Evolutionary conservation across 2,329 filamentous ascomycete species (phyloP), one percentile per base, ranked within the genome.

Genomic region (Alternaria alternata): DNA sequence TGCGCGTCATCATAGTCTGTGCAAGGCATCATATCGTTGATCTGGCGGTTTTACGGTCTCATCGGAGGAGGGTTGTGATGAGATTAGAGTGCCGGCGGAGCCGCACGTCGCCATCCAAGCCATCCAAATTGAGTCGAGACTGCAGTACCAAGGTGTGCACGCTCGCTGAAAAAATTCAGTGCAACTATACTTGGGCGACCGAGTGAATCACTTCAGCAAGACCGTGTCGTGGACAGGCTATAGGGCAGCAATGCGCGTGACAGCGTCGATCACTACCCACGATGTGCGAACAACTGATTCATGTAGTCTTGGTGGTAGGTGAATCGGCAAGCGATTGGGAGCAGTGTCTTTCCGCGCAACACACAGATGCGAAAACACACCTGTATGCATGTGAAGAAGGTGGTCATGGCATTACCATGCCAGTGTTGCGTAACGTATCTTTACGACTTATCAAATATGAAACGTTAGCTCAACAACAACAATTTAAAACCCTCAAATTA

Each of bases 31-130:
- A 16, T 49, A 34, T 49, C 12, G 12, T 24, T 42, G 39, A 63
- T 41, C 42, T 61, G 56, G 51, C 53, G 22, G 30, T 49, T 49
- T 54, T 56, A 59, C 59, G 51, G 54, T 39, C 63, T 32, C 53
- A 26, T 26, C 28, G 22, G 32, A 32, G 54, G 52, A 44, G 47
- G 7, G 24, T 22, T 16, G 36, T 43, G 11, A 32, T 32, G 14
- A 51, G 24, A 51, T 24, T 12, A 36, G 22, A 24, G 30, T 36
- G 46, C 32, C 30, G 32, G 30, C 46, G 46, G 46, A 49, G 46
- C 46, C 46, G 46, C 20, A 49, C 30, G 26, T 39, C n/a, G 38
- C n/a, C 38, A 48, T 48, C 30, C 20, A 41, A 20, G 39, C 39
- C 46, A 48, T 34, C 30, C 12, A 49, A 12, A 49, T 24, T 30